Evolutionary conservation across 306 rosid genomes (phyloP), one percentile per base, ranked within the genome.

Genomic region (Biancaea sappan): DNA sequence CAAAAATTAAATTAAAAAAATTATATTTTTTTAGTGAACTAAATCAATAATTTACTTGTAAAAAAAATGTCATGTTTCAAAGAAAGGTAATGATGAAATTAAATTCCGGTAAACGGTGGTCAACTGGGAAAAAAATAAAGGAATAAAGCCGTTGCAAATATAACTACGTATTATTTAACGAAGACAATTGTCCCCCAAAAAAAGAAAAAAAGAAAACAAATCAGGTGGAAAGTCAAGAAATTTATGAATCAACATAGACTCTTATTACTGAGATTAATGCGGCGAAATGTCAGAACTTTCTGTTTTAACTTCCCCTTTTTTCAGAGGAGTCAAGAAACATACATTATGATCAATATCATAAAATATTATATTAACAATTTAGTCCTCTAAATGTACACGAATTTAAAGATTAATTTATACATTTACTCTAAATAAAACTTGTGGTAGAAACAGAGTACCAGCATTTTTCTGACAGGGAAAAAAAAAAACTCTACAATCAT

Each of bases 281-380:
- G 26, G 26, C 22, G 66, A 73, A 54, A 67, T 41, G 75, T 48
- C 53, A 19, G 2, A 51, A 75, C 66, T 62, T 69, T 63, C 29
- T 38, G 69, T 67, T 15, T 37, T 54, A 26, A 48, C 57, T 22
- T 48, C 56, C 59, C 48, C 34, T 18, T 69, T 79, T 15, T 44
- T 44, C 0, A 1, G 1, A 15, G 6, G 51, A 3, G 14, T 7
- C 2, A 14, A 5, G 28, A 7, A 10, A 52, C 44, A 9, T 15
- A 53, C 6, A 11, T 24, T 25, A 37, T 8, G 10, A 37, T 37
- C 2, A 24, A 57, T 28, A 14, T 14, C 7, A 11, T 8, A 52
- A 52, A 53, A n/a, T n/a, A n/a, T n/a, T n/a, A n/a, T n/a, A n/a
- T n/a, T n/a, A n/a, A n/a, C n/a, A n/a, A n/a, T n/a, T n/a, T n/a